Conservation (phyloP, 2,329 filamentous ascomycete genomes). For the Dryadomyces quercivorus region DNA sequence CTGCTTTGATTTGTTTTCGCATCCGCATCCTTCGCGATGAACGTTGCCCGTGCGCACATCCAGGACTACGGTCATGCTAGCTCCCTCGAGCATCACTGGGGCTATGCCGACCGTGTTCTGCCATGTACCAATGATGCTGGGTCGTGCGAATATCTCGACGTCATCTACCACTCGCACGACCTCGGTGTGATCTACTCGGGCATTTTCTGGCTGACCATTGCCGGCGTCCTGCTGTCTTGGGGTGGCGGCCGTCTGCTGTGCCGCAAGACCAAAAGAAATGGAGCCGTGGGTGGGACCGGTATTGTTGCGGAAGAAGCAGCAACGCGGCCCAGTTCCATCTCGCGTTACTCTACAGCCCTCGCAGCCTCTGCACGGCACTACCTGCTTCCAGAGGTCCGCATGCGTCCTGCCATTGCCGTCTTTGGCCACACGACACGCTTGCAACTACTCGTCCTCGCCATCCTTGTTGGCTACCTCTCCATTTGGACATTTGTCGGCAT, state of each 20-base stretch:
- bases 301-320: background rate
- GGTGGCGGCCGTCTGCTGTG: slow-evolving; percentile 6
- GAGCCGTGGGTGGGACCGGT: background rate
- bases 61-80: slow-evolving; percentile 1
- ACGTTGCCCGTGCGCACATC: slow-evolving; percentile 1
- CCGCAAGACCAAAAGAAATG: background rate
- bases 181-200: slow-evolving; percentile 36
- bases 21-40: background rate
- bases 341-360: slow-evolving; percentile 11
- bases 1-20: too few species aligned
- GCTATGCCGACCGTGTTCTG: slow-evolving; percentile 30
- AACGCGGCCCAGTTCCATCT: background rate
- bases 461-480: slow-evolving; percentile 48
- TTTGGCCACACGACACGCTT: slow-evolving; percentile 59
- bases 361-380: slow-evolving; percentile 31
- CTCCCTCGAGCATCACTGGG: slow-evolving; percentile 23
- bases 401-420: slow-evolving; percentile 30
- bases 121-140: slow-evolving; percentile 33
- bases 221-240: slow-evolving; percentile 31
- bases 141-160: slow-evolving; percentile 38
- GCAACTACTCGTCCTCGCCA: slow-evolving; percentile 49
- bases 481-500: slow-evolving; percentile 61
- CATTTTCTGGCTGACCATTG: slow-evolving; percentile 35
- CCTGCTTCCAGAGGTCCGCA: slow-evolving; percentile 42
- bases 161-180: slow-evolving; percentile 37